A percentile compares a stretch with the other conserved stretches of the same genome.
Conservation (phyloP, 306 rosid genomes). For the Dalbergia cochinchinensis region DNA sequence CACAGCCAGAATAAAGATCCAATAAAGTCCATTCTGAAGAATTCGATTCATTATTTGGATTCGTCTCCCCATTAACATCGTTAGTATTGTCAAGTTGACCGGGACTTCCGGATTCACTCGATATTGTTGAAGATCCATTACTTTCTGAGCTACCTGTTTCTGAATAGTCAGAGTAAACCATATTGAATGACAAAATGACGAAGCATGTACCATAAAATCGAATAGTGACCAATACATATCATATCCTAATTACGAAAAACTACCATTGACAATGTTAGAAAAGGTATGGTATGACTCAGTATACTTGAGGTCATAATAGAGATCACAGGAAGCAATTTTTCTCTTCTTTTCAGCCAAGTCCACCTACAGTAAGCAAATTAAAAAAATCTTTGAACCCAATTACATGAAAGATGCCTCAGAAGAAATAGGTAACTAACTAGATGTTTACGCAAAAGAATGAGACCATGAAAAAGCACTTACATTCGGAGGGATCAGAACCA, state of each 20-base stretch:
- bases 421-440: background rate
- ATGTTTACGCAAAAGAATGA: background rate
- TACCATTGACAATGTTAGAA: constrained; percentile 43
- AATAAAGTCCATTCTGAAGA: constrained; percentile 40
- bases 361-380: constrained; percentile 37
- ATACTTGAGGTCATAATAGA: constrained; percentile 51
- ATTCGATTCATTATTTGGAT: background rate
- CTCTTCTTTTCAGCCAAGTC: constrained; percentile 24
- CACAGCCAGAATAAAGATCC: constrained; percentile 60
- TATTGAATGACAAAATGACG: background rate
- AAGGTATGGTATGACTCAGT: constrained; percentile 45
- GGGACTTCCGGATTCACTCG: constrained; percentile 41
- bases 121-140: constrained; percentile 44
- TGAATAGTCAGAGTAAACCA: constrained; percentile 23
- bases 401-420: background rate
- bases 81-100: background rate
- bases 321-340: constrained; percentile 41
- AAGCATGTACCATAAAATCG: background rate
- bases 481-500: constrained; percentile 27
- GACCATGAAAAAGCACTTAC: background rate
- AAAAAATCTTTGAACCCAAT: background rate
- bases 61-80: background rate
- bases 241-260: background rate
- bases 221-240: background rate
- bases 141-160: constrained; percentile 21